Conservation (phyloP, 2,329 filamentous ascomycete genomes). For the Thelonectria olida region DNA sequence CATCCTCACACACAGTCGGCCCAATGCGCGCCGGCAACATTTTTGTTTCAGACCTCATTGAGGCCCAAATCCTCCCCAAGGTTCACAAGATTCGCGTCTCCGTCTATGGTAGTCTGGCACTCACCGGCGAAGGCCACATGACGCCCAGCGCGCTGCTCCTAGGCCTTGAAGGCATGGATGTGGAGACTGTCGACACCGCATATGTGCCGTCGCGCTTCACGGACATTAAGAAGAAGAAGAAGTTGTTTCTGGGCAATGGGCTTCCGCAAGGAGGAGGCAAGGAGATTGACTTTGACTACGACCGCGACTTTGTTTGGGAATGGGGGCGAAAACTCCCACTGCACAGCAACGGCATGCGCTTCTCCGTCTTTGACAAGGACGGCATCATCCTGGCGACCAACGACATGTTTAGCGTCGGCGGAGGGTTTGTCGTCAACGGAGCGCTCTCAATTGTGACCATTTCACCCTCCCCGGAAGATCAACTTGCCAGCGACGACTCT, state of each 20-base stretch:
- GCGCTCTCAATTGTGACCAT: conserved; percentile 54
- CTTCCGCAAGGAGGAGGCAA: conserved; percentile 51
- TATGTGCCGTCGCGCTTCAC: conserved; percentile 57
- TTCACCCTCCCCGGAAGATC: conserved; percentile 22
- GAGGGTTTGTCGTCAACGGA: conserved; percentile 62
- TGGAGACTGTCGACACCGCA: conserved; percentile 59
- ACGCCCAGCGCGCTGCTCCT: conserved; percentile 59
- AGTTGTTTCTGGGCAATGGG: conserved; percentile 54
- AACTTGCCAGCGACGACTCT: background rate
- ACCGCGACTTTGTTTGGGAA: conserved; percentile 59
- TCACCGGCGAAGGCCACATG: conserved; percentile 63
- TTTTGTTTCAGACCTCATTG: conserved; percentile 57
- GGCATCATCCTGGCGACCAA: conserved; percentile 58
- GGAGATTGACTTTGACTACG: conserved; percentile 60
- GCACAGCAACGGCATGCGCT: conserved; percentile 63
- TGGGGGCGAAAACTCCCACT: conserved; percentile 61
- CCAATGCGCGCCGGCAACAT: conserved; percentile 63
- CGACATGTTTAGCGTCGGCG: conserved; percentile 61
- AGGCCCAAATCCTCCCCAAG: conserved; percentile 54
- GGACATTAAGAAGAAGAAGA: conserved; percentile 57
- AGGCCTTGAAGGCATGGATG: conserved; percentile 59
- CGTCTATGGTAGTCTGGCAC: conserved; percentile 59
- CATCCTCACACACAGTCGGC: conserved; percentile 61
- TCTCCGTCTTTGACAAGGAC: conserved; percentile 58
- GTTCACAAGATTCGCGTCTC: conserved; percentile 58